Evolutionary conservation across 371 early-diverging fungal species (phyloP).

Genomic region (Smittium culicis): DNA sequence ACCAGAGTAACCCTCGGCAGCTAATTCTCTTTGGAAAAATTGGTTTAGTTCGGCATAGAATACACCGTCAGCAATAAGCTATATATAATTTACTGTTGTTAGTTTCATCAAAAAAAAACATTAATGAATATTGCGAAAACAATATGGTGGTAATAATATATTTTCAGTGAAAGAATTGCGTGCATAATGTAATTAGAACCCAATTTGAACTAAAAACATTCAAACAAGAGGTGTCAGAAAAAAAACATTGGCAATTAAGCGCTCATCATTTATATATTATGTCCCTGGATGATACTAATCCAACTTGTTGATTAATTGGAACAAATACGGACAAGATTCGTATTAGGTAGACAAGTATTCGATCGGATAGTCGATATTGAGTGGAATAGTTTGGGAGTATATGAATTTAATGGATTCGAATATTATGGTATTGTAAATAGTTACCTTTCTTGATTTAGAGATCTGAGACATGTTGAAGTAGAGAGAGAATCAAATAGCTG

Average conservation of each 20-base stretch:
- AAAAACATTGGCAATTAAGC: slow-evolving; percentile 4
- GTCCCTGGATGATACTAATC: background rate
- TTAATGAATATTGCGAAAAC: background rate
- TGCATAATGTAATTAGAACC: slow-evolving; percentile 7
- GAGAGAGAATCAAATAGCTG: background rate
- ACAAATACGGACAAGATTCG: too few relatives aligned
- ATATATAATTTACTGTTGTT: slow-evolving; percentile 10
- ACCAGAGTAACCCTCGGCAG: slow-evolving; percentile 87
- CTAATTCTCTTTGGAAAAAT: slow-evolving; percentile 89
- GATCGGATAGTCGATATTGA: too few relatives aligned
- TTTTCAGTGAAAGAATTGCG: background rate
- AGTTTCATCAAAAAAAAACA: background rate
- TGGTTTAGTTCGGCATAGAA: slow-evolving; percentile 99
- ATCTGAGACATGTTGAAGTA: slow-evolving; percentile 12
- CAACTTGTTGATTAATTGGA: background rate
- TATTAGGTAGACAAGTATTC: too few relatives aligned
- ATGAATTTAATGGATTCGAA: too few relatives aligned
- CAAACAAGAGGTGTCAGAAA: slow-evolving; percentile 34
- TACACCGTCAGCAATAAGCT: slow-evolving; percentile 98
- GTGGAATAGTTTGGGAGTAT: too few relatives aligned
- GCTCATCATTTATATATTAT: slow-evolving; percentile 1
- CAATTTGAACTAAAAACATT: slow-evolving; percentile 11
- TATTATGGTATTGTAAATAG: too few relatives aligned
- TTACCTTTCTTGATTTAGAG: slow-evolving; percentile 12
- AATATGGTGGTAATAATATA: background rate